Evolutionary conservation across 352 stramenopile species (phyloP), one percentile per base, ranked within the genome.

Genomic region (Phytophthora palmivora): DNA sequence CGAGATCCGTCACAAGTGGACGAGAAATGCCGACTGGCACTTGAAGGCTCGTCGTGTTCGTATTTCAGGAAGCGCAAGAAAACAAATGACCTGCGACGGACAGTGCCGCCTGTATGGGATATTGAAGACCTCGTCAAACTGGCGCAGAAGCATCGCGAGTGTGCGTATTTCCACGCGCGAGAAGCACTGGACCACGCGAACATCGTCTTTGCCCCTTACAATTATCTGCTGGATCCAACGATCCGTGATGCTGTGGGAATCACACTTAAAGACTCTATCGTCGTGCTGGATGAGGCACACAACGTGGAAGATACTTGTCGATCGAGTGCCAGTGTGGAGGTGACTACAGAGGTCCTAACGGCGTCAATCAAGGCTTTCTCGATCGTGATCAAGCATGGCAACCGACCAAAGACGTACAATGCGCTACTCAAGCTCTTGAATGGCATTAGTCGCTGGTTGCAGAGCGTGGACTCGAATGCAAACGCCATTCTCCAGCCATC

Each of bases 131-230:
- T 95, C 18, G 78, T 93, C 6, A 64, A 64, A 33, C 61, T 94
- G 7, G 82, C 78, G 18, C 89, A 94, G 63, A 79, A 88, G 26
- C 77, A 92, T 43, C 76, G 78, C 7, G 88, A 94, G 60, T 96
- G 88, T 43, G 85, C 82, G 3, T 96, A 89, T 65, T 96, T 89
- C 54, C 74, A 87, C 50, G 45, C 87, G 44, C 22, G 81, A 50
- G 37, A 83, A 76, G 65, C 67, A 32, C 41, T 92, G 11, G 68
- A 69, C 15, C 56, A 80, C 14, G 88, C 88, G 1, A 81, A 93
- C 43, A 89, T 96, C 33, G 74, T 95, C 9, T 95, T 96, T 43
- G 91, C 81, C 30, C 88, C 88, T n/a, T 96, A 96, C 72, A 96
- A 94, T 59, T 96, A 96, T 60, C 53, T 96, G 24, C 58, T 96